Percentiles rank a stretch among this genome's conserved stretches.
Conservation (phyloP, 2,329 filamentous ascomycete genomes). For the Curvularia verruculosa region DNA sequence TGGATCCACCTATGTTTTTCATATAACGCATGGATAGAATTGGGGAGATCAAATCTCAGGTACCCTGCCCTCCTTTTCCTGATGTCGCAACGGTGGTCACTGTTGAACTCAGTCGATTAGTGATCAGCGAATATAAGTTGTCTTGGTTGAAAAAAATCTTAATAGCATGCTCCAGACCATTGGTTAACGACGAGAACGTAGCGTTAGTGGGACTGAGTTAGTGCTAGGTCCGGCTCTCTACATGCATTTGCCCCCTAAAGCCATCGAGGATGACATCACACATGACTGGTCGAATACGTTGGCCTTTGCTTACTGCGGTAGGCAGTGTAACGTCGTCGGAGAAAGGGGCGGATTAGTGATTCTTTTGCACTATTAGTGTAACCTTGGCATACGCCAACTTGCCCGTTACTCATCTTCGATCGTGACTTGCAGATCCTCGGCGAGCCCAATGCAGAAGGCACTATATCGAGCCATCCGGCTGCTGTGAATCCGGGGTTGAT, state of each 20-base stretch:
- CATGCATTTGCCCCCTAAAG: neutral
- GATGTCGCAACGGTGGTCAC: neutral
- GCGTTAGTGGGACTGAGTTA: neutral
- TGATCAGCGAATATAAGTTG: neutral
- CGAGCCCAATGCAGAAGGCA: neutral
- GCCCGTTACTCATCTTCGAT: neutral
- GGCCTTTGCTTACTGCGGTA: neutral
- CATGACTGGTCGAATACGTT: neutral
- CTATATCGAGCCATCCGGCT: neutral
- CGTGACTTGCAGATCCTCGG: neutral
- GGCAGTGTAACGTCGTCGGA: neutral
- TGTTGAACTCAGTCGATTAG: neutral
- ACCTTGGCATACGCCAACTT: neutral
- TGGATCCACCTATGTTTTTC: too few species aligned
- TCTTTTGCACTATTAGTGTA: neutral
- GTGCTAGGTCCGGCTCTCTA: neutral
- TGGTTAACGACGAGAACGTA: neutral
- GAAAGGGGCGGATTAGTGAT: neutral
- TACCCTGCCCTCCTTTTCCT: neutral
- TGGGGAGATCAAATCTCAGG: neutral
- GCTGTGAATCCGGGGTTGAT: neutral
- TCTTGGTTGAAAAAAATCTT: neutral
- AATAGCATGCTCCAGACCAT: neutral
- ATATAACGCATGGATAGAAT: neutral
- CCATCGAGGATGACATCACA: neutral